Evolutionary conservation across 2,329 filamentous ascomycete species (phyloP).

Genomic region (Calycina herbarum): DNA sequence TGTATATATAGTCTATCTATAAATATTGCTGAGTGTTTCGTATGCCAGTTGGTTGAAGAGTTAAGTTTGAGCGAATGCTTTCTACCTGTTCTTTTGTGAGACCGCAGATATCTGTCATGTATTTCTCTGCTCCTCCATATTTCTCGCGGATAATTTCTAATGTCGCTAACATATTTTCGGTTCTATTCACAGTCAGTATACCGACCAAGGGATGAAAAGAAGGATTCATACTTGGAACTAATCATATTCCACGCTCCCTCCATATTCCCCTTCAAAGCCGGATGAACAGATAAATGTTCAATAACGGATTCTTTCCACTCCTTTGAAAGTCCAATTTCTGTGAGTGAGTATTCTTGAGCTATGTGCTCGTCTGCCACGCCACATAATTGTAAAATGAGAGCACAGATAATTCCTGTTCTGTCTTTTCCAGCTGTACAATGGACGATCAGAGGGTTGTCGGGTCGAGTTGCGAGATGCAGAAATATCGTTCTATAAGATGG

Average conservation of each 20-base stretch:
- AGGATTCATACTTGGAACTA: conserved; percentile 36
- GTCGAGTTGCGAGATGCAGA: conserved; percentile 37
- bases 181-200: conserved; percentile 29
- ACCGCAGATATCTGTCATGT: conserved; percentile 59
- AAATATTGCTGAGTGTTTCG: conserved; percentile 14
- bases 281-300: conserved; percentile 49
- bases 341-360: conserved; percentile 69
- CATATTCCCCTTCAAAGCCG: conserved; percentile 43
- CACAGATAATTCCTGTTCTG: conserved; percentile 69
- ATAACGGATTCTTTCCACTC: conserved; percentile 54
- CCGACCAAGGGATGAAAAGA: neutral
- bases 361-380: conserved; percentile 59
- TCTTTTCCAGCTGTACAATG: conserved; percentile 81
- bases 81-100: conserved; percentile 56
- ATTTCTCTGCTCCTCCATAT: conserved; percentile 65
- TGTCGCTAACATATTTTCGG: conserved; percentile 52
- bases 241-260: conserved; percentile 47
- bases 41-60: conserved; percentile 25
- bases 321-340: conserved; percentile 57
- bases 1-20: neutral
- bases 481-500: conserved; percentile 56
- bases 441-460: conserved; percentile 56
- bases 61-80: conserved; percentile 51
- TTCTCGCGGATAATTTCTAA: conserved; percentile 55
- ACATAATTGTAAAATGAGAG: conserved; percentile 63